Base-by-base conservation (phyloP, 2,329 filamentous ascomycete genomes). In the Cephalotrichum gorgonifer region DNA sequence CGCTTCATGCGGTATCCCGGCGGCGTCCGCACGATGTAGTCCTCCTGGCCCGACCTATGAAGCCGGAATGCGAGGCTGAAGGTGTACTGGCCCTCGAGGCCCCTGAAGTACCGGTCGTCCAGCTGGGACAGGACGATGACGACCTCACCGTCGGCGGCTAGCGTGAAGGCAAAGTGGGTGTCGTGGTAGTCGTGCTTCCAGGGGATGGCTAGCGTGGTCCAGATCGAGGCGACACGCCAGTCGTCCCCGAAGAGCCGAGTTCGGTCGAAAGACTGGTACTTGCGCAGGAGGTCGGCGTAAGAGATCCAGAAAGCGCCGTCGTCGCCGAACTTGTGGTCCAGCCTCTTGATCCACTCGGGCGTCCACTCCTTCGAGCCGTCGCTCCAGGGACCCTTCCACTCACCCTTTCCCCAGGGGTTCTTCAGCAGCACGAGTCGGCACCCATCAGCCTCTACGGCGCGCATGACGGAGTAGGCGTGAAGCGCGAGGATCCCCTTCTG, bases 301-400 rank as follows among this genome's bases (percentile, higher is more conserved):
- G 73, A 69, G 56, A 79, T 79, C 76, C 76, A 79, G 53, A 79
- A 79, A 43, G 74, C 78, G 23, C 85, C 86, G 56, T 90, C 86
- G 55, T 88, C 83, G 35, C 86, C 85, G 55, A 90, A 90, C 39
- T 76, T 79, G 60, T 90, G 85, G 43, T 76, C 73, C 1, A 93
- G 73, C 56, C 83, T 81, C 52, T 80, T 67, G 65, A 91, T 81
- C 78, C 84, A 88, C 55, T 89, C 82, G 0, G 85, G 73, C 1
- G 85, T 91, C 88, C 88, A 94, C 63, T 91, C 83, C 57, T 87
- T 85, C 6, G 84, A 88, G 0, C 88, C 88, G 58, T 93, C 88
- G 3, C 72, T 83, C 86, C 87, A 93, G 2, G 85, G 73, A 2
- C 88, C 88, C 27, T 78, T 85, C 86, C 87, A 93, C 64, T 89